These are phyloP conservation scores for Clonostachys chloroleuca DNA, from an alignment of 2,329 filamentous ascomycete species.

Conservation along the genomic window DNA sequence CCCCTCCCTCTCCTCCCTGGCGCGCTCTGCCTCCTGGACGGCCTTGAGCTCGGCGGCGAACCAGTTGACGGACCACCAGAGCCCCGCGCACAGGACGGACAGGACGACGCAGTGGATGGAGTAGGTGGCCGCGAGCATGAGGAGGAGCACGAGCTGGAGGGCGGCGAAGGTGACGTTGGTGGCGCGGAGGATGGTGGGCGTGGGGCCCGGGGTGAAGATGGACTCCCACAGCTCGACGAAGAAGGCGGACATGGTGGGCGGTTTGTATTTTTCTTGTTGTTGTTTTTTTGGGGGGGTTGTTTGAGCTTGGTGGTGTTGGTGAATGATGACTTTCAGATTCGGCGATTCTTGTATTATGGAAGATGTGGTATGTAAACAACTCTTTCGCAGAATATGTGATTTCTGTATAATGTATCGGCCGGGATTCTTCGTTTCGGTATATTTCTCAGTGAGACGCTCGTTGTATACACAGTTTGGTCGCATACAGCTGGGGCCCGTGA, in stretches of 20 bases:
- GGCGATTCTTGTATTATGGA: no score
- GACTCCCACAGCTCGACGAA: constrained; percentile 81
- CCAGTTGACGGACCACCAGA: constrained; percentile 98
- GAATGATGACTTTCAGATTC: background rate
- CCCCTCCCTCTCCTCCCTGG: constrained; percentile 21
- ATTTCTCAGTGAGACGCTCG: no score
- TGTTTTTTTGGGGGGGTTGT: background rate
- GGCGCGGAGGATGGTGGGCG: constrained; percentile 80
- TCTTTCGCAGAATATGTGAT: no score
- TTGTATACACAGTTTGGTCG: no score
- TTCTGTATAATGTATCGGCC: no score
- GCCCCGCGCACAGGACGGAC: constrained; percentile 70
- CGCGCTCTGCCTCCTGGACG: constrained; percentile 34
- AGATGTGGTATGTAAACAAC: background rate
- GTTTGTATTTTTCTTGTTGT: background rate
- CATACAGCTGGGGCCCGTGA: no score
- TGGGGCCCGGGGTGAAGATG: constrained; percentile 89
- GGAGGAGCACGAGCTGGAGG: constrained; percentile 74
- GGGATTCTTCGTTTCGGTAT: no score
- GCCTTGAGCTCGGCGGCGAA: constrained; percentile 66
- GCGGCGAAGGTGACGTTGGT: constrained; percentile 86
- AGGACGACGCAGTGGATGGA: constrained; percentile 87
- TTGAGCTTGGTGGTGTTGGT: background rate
- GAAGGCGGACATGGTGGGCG: constrained; percentile 49
- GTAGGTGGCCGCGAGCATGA: constrained; percentile 74